phyloP scores from a whole-genome alignment of 768 basidiomycete genomes.

The Lanmaoa rubissima region DNA sequence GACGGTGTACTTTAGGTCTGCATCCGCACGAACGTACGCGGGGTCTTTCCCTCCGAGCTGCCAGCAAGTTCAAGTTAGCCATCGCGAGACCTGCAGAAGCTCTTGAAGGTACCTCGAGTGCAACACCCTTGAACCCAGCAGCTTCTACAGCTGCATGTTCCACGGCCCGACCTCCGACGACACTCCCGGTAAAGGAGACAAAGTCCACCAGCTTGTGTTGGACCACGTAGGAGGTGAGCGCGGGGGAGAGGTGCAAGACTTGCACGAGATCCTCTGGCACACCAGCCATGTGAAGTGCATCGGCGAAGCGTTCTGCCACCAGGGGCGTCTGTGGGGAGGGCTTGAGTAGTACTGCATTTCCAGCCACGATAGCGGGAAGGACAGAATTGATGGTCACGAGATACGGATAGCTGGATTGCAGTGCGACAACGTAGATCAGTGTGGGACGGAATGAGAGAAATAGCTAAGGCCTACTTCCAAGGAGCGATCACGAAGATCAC shows the following conservation, averaged over 20 bases:
- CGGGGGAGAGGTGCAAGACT: conserved; percentile 69
- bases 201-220: conserved; percentile 71
- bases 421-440: neutral
- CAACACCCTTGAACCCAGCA: conserved; percentile 80
- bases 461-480: conserved; percentile 70
- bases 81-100: neutral
- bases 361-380: conserved; percentile 86
- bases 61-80: conserved; percentile 12
- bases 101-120: conserved; percentile 59
- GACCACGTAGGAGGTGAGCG: conserved; percentile 57
- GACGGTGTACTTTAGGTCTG: conserved; percentile 78
- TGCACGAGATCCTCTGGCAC: conserved; percentile 74
- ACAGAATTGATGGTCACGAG: conserved; percentile 89
- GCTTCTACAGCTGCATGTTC: conserved; percentile 66
- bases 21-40: conserved; percentile 89
- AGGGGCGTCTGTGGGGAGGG: conserved; percentile 96
- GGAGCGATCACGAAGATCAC: conserved; percentile 86
- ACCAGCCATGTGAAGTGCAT: conserved; percentile 70
- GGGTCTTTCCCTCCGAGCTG: conserved; percentile 98
- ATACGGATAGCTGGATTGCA: conserved; percentile 69
- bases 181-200: conserved; percentile 89
- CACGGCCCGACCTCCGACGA: conserved; percentile 72
- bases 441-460: neutral
- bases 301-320: conserved; percentile 75
- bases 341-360: conserved; percentile 90